These are phyloP conservation scores for Cyclotella atomus DNA, from an alignment of 108 stramenopile species.

Conservation along the genomic window DNA sequence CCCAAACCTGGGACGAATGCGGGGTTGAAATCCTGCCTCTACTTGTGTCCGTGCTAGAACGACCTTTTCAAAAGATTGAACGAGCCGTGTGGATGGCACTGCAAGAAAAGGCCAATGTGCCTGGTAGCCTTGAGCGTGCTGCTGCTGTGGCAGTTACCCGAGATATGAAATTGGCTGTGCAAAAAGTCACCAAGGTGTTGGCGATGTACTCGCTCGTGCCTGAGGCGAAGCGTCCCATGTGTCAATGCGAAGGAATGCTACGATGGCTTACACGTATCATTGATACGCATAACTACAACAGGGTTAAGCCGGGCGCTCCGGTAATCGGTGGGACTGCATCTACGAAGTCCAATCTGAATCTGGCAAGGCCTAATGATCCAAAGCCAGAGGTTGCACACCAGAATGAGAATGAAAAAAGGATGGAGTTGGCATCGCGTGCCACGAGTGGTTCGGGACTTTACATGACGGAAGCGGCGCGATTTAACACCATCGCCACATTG, in stretches of 20 bases:
- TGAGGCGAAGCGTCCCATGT: conserved; percentile 62
- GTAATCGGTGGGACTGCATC: conserved; percentile 34
- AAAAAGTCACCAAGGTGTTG: conserved; percentile 59
- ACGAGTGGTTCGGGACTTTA: conserved; percentile 46
- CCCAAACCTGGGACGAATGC: conserved; percentile 58
- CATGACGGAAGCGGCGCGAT: conserved; percentile 64
- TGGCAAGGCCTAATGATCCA: conserved; percentile 4
- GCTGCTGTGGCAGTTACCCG: conserved; percentile 48
- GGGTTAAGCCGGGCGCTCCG: conserved; percentile 47
- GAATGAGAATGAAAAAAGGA: conserved; percentile 4
- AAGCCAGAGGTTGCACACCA: neutral
- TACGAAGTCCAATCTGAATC: neutral
- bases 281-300: conserved; percentile 56
- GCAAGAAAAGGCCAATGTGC: conserved; percentile 41
- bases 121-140: conserved; percentile 43
- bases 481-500: conserved; percentile 58
- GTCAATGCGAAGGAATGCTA: conserved; percentile 48
- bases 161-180: conserved; percentile 57
- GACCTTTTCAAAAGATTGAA: conserved; percentile 50
- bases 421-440: conserved; percentile 35
- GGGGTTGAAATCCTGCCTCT: conserved; percentile 52
- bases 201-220: conserved; percentile 62
- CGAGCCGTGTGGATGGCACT: conserved; percentile 33
- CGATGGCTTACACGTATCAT: conserved; percentile 52
- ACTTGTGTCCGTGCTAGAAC: conserved; percentile 54